Evolutionary conservation across 169 alveolate genomes (phyloP), one percentile per base, ranked within the genome.

Genomic region (Plasmodium blacklocki): DNA sequence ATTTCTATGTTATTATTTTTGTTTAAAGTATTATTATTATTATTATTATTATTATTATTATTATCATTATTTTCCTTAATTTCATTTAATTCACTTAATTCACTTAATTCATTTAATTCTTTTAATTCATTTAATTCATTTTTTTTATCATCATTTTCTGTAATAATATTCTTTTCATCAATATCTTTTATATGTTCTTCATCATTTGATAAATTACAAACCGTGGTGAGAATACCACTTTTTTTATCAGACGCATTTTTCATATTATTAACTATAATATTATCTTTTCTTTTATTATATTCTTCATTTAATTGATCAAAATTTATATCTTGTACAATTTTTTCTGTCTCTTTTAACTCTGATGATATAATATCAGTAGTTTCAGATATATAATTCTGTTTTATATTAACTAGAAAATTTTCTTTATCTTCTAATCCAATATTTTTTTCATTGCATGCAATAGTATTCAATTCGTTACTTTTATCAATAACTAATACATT

Each of bases 401-500:
- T 56, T 56, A 56, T 56, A 56, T 56, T 14, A 56, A 18, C 21
- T 6, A 56, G 9, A 39, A 39, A 3, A 39, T 39, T 78, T 2
- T 21, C 66, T 29, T 64, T 59, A 15, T 78, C 67, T 58, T 66
- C 67, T 21, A 78, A 50, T 19, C 15, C 7, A 75, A 78, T 78
- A 64, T 78, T 78, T 50, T 62, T 39, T 15, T 66, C 54, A 63
- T 78, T 50, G 21, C 21, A 66, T 78, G 39, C 52, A 64, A 52
- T 68, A 43, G 9, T 49, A 43, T 59, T 78, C 52, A 15, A 47
- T 11, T 12, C 47, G 14, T 43, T 68, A 74, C 73, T 60, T 26
- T 52, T 52, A 5, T 43, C n/a, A 7, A 29, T n/a, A 49, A 19
- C 47, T 59, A 59, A 19, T 19, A 60, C 39, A 64, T 43, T 49